Conservation (phyloP, 257 asterid species). For the Nemophila menziesii region DNA sequence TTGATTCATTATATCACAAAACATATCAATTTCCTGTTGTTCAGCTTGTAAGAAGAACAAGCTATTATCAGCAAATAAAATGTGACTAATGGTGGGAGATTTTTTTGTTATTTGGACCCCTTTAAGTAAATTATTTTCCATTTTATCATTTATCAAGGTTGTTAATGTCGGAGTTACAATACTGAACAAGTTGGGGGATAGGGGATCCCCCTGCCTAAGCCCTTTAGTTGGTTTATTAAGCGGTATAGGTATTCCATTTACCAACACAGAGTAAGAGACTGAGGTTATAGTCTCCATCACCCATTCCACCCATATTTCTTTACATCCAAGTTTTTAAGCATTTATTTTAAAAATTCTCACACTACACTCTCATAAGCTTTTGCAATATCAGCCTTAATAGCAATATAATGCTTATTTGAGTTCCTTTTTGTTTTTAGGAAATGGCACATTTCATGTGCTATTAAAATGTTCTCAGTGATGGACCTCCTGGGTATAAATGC, state of each 20-base stretch:
- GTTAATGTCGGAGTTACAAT: too few species aligned
- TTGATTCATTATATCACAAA: too few species aligned
- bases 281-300: background rate
- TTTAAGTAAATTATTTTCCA: too few species aligned
- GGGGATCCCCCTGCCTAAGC: background rate
- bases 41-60: too few species aligned
- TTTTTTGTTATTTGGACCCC: too few species aligned
- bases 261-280: background rate
- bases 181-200: background rate
- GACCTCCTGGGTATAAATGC: background rate
- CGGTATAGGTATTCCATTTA: background rate
- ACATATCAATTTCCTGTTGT: too few species aligned
- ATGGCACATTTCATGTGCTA: background rate
- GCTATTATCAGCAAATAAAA: too few species aligned
- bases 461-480: background rate
- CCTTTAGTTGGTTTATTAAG: too few species aligned
- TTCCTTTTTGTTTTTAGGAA: background rate
- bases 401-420: too few species aligned
- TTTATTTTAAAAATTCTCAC: background rate
- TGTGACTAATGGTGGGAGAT: too few species aligned
- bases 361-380: background rate
- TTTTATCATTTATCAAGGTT: too few species aligned
- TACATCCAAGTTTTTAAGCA: background rate
- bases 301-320: background rate
- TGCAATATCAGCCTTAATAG: background rate